Evolutionary conservation across 306 rosid species (phyloP), one percentile per base, ranked within the genome.

Genomic region (Vicia faba): DNA sequence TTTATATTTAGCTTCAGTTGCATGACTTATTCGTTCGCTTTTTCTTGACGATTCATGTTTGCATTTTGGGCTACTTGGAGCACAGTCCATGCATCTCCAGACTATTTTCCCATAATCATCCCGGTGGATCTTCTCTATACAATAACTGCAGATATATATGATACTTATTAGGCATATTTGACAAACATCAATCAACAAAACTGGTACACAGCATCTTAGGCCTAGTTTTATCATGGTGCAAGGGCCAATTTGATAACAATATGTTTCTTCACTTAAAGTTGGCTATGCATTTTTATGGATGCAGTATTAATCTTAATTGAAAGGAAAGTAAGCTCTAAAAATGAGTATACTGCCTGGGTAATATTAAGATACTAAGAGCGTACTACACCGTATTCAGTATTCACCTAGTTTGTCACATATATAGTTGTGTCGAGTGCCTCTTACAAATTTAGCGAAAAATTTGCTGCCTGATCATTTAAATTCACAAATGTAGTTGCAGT

Each of bases 1-100:
- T 8, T 44, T 16, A 49, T 50, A 23, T 74, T 75, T 75, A 40
- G 64, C 62, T 70, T 79, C 49, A 49, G 11, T 15, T 25, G 56
- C 62, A 65, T 70, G n/a, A 23, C 48, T 70, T 70, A 75, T 33
- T 40, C 77, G 77, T 28, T 20, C 15, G 11, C 84, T 80, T 70
- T 62, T 79, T 65, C 77, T 70, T 26, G 60, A 25, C 23, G 20
- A 43, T 23, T 29, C 40, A 2, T 50, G 38, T 51, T 26, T 43
- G 14, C 62, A 8, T 29, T 70, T 65, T 64, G 74, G 55, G 49
- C 43, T 35, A 18, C 7, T 25, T 64, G 71, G 73, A 63, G 66
- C 38, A 31, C 75, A 80, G 35, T 75, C 78, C 51, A 60, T 67
- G 33, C 80, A 80, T 60, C 40, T 80, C 78, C 80, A 80, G 25